Percentiles rank a stretch among this genome's conserved stretches.
Conservation (phyloP, 805 yeast genomes). For the Candida silvicultrix region DNA sequence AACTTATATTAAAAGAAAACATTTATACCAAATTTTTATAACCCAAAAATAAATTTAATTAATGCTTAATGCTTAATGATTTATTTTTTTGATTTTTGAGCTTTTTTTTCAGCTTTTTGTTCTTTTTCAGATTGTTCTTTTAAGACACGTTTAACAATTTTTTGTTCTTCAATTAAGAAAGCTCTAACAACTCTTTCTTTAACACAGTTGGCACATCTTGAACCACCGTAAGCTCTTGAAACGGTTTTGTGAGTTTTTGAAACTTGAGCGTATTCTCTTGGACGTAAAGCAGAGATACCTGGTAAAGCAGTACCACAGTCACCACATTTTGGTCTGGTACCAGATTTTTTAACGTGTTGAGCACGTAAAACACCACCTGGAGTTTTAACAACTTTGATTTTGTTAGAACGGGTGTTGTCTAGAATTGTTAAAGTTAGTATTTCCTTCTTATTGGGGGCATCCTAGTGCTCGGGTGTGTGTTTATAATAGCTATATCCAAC, state of each 20-base stretch:
- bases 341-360: constrained; percentile 90
- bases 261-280: constrained; percentile 93
- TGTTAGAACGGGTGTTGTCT: constrained; percentile 99
- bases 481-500: too few species aligned
- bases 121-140: constrained; percentile 94
- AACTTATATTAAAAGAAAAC: too few species aligned
- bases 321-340: constrained; percentile 80
- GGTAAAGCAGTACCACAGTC: constrained; percentile 75
- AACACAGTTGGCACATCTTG: constrained; percentile 97
- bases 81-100: constrained; percentile 24
- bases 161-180: constrained; percentile 99
- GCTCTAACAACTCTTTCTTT: constrained; percentile 99
- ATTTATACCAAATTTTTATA: background rate
- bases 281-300: constrained; percentile 93
- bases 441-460: background rate
- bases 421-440: constrained; percentile 19
- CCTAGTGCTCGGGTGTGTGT: background rate
- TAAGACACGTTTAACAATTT: constrained; percentile 98
- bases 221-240: constrained; percentile 99
- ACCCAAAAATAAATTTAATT: background rate
- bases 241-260: constrained; percentile 98
- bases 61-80: too few species aligned
- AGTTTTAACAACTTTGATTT: constrained; percentile 99
- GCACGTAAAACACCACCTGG: constrained; percentile 99
- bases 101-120: constrained; percentile 49